A percentile compares a stretch with the other conserved stretches of the same genome.
phyloP scores from a whole-genome alignment of 2,329 filamentous ascomycete genomes.

The Aspergillus fumigatiaffinis region DNA sequence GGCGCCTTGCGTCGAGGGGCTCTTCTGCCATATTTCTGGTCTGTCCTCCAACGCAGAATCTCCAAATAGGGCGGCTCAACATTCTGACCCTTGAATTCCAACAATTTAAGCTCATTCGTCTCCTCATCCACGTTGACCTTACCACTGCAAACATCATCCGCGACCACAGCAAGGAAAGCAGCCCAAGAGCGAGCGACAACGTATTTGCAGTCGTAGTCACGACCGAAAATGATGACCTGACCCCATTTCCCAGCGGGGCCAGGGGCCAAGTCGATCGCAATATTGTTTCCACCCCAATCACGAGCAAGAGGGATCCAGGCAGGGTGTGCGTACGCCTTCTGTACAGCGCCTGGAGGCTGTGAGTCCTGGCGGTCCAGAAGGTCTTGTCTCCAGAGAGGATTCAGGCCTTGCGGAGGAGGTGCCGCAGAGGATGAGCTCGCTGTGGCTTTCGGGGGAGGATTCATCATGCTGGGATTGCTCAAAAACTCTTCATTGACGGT shows the following conservation, averaged over 20 bases:
- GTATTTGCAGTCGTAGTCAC: conserved; percentile 98
- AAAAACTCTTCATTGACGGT: conserved; percentile 89
- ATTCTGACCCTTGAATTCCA: conserved; percentile 82
- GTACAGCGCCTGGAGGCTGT: conserved; percentile 78
- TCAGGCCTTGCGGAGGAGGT: conserved; percentile 52
- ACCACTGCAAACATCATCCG: conserved; percentile 84
- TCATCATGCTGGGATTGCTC: conserved; percentile 49
- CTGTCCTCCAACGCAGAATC: conserved; percentile 89
- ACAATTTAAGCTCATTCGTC: conserved; percentile 81
- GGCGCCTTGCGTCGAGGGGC: conserved; percentile 47
- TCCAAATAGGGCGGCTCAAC: conserved; percentile 93
- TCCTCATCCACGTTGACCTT: conserved; percentile 95
- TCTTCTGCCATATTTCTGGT: conserved; percentile 82
- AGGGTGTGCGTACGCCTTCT: conserved; percentile 89
- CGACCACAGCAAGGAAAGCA: conserved; percentile 76
- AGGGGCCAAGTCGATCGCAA: conserved; percentile 88
- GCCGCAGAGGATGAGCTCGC: conserved; percentile 58
- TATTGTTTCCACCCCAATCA: conserved; percentile 98
- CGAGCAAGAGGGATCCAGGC: conserved; percentile 94
- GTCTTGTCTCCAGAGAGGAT: conserved; percentile 76
- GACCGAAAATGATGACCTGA: conserved; percentile 92
- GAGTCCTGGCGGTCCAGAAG: conserved; percentile 80
- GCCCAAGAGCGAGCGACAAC: conserved; percentile 92
- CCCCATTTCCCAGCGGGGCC: conserved; percentile 90
- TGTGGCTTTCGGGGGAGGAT: conserved; percentile 66